Conservation (phyloP, 495 filamentous ascomycete genomes). For the Staphylotrichum tortipilum region DNA sequence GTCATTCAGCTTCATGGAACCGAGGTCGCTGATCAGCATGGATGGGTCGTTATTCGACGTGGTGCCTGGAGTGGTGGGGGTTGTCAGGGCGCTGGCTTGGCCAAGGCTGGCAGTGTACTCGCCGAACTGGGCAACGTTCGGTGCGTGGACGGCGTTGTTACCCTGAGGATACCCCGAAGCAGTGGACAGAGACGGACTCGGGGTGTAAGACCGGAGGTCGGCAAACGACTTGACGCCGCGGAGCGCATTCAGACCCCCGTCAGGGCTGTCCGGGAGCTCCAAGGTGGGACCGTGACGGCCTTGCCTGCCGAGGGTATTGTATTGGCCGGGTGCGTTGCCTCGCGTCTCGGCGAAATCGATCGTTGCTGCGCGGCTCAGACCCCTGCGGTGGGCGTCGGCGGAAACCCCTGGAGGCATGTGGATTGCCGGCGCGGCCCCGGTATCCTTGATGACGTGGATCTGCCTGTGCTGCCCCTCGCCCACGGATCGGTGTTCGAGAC, state of each 20-base stretch:
- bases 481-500: constrained; percentile 77
- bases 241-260: constrained; percentile 45
- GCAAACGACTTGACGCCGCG: constrained; percentile 94
- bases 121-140: constrained; percentile 52
- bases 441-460: constrained; percentile 74
- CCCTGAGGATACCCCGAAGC: constrained; percentile 44
- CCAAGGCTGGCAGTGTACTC: constrained; percentile 30
- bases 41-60: constrained; percentile 52
- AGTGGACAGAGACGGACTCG: constrained; percentile 75
- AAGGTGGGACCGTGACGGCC: constrained; percentile 57
- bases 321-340: constrained; percentile 55
- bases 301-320: constrained; percentile 67
- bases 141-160: constrained; percentile 37
- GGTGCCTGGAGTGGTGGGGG: constrained; percentile 40
- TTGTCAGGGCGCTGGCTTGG: constrained; percentile 32
- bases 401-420: constrained; percentile 56
- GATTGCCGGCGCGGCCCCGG: constrained; percentile 28
- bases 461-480: constrained; percentile 79
- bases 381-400: constrained; percentile 66
- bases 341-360: constrained; percentile 94
- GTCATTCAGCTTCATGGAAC: constrained; percentile 58
- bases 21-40: constrained; percentile 47
- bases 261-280: constrained; percentile 76
- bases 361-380: constrained; percentile 88
- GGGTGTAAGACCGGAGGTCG: constrained; percentile 88